Conservation (phyloP, 306 rosid species). For the Medicago ruthenica region DNA sequence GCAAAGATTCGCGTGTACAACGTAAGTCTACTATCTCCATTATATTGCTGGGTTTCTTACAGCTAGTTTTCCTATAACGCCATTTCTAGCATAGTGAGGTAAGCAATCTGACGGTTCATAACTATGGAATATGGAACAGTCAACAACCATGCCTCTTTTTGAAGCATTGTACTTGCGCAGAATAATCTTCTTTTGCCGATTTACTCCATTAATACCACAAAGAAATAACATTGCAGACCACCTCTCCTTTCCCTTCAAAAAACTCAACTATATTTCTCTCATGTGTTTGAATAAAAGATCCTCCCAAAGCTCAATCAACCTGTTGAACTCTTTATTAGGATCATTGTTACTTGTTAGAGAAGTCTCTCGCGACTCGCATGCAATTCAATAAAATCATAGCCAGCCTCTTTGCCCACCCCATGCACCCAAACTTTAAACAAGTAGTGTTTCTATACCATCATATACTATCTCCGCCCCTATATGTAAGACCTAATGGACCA, state of each 20-base stretch:
- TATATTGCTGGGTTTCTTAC: slow-evolving; percentile 19
- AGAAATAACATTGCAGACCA: slow-evolving; percentile 21
- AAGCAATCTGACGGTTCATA: slow-evolving; percentile 27
- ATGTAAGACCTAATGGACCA: background rate
- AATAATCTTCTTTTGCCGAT: slow-evolving; percentile 20
- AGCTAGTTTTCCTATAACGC: background rate
- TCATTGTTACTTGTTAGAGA: slow-evolving; percentile 15
- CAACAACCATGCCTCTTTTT: slow-evolving; percentile 42
- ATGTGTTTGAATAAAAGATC: slow-evolving; percentile 23
- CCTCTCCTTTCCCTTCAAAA: slow-evolving; percentile 16
- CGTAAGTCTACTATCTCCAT: slow-evolving; percentile 24
- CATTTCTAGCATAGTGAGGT: slow-evolving; percentile 5
- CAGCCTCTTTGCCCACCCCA: slow-evolving; percentile 27
- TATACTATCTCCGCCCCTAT: background rate
- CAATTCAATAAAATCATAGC: slow-evolving; percentile 27
- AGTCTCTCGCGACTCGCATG: background rate
- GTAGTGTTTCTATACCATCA: background rate
- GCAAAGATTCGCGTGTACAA: background rate
- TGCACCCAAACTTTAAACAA: slow-evolving; percentile 22
- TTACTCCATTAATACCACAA: slow-evolving; percentile 25
- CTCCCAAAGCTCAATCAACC: slow-evolving; percentile 33
- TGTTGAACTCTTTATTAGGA: background rate
- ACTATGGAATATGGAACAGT: slow-evolving; percentile 11
- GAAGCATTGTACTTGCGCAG: slow-evolving; percentile 22
- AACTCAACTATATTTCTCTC: slow-evolving; percentile 10